These are phyloP conservation scores for Musa itinerans DNA, from an alignment of 176 grass and related monocot species.

Conservation along the genomic window DNA sequence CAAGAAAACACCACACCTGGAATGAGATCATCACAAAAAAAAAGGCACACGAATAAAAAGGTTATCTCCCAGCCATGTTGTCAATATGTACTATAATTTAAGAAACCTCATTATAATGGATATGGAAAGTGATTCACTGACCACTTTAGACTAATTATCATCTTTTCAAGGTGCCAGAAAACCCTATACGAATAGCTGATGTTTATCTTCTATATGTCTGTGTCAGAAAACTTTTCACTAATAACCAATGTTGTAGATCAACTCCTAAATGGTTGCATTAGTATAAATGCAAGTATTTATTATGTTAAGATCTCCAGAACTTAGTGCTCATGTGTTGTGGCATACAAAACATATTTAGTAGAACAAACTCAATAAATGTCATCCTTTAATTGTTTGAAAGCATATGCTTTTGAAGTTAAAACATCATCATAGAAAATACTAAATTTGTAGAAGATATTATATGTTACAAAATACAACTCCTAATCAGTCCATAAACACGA, in stretches of 20 bases:
- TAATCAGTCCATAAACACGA: background rate
- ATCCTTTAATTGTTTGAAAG: background rate
- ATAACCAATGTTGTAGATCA: no score
- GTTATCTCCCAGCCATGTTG: no score
- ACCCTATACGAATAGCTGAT: background rate
- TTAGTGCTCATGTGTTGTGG: no score
- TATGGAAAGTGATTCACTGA: background rate
- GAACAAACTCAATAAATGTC: no score
- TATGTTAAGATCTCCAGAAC: no score
- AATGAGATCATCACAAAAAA: background rate
- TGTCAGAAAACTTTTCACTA: no score
- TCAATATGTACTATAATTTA: background rate
- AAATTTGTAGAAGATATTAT: background rate
- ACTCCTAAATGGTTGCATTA: no score
- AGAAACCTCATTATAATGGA: background rate
- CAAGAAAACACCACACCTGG: background rate
- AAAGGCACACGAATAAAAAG: no score
- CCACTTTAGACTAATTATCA: background rate
- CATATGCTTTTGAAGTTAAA: background rate
- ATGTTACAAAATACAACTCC: background rate
- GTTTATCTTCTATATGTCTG: background rate
- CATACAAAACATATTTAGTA: no score
- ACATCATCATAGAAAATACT: background rate
- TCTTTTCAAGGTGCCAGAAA: background rate
- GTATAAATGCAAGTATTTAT: no score